Conservation (phyloP, 73 alveolate species). For the Paramecium primaurelia region DNA sequence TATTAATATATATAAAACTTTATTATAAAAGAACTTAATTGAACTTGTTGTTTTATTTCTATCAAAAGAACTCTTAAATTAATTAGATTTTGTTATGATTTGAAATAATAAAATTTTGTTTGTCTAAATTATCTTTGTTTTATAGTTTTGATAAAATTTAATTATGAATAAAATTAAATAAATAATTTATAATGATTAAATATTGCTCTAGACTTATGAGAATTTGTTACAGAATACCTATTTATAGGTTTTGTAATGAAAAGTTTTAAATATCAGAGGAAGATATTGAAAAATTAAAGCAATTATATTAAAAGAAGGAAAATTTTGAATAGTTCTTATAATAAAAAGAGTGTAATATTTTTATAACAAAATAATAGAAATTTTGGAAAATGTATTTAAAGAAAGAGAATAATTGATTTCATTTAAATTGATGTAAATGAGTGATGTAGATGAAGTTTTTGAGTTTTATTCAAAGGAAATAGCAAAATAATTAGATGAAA, state of each 20-base stretch:
- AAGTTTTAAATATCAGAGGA: constrained; percentile 3
- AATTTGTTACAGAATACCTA: neutral
- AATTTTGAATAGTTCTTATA: neutral
- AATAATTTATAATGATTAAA: neutral
- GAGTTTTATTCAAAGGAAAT: neutral
- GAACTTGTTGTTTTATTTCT: neutral
- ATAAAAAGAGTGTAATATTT: neutral
- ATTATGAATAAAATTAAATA: neutral
- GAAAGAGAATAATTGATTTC: constrained; percentile 23
- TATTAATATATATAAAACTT: no score
- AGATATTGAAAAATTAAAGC: neutral
- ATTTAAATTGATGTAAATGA: neutral
- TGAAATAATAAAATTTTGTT: no score
- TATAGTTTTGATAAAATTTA: neutral
- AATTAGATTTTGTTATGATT: neutral
- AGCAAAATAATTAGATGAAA: neutral
- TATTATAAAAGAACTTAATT: neutral
- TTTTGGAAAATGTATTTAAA: neutral
- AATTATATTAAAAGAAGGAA: neutral
- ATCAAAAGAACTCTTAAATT: no score
- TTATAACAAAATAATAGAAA: neutral
- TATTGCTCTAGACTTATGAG: neutral
- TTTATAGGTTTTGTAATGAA: neutral
- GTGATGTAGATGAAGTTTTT: neutral
- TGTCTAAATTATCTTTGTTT: neutral